Conservation (phyloP, 2,329 filamentous ascomycete genomes). For the Clarireedia paspali region DNA sequence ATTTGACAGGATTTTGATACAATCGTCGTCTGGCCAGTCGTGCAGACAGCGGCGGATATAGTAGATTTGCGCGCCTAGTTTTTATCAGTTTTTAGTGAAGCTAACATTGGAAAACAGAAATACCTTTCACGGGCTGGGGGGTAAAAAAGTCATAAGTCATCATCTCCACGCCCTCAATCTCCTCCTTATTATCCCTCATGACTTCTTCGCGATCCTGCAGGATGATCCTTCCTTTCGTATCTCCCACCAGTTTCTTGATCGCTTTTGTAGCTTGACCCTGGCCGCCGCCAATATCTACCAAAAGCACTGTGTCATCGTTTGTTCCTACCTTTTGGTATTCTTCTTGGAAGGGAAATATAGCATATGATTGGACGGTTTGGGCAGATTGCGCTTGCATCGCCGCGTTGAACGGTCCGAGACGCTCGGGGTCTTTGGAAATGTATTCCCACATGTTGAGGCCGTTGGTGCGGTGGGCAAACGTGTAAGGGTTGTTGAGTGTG, state of each 20-base stretch:
- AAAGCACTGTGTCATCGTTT: slow-evolving; percentile 20
- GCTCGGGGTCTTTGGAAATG: slow-evolving; percentile 20
- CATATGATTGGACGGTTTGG: slow-evolving; percentile 8
- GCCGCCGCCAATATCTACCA: slow-evolving; percentile 37
- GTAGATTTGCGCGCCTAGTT: slow-evolving; percentile 24
- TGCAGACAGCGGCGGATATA: slow-evolving; percentile 35
- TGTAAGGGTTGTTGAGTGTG: slow-evolving; percentile 22
- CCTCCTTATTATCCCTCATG: slow-evolving; percentile 17
- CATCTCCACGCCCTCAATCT: slow-evolving; percentile 26
- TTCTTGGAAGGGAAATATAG: slow-evolving; percentile 22
- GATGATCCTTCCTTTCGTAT: slow-evolving; percentile 30
- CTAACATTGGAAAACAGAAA: background rate
- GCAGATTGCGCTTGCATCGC: slow-evolving; percentile 21
- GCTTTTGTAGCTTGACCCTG: slow-evolving; percentile 32
- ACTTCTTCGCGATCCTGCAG: slow-evolving; percentile 34
- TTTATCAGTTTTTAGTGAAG: background rate
- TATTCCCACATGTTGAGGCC: slow-evolving; percentile 23
- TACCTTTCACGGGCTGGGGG: slow-evolving; percentile 25
- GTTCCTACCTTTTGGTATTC: slow-evolving; percentile 14
- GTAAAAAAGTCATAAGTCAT: slow-evolving; percentile 27
- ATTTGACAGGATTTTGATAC: slow-evolving; percentile 5
- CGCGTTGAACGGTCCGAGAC: slow-evolving; percentile 24
- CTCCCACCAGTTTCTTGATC: slow-evolving; percentile 28
- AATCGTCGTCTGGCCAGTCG: slow-evolving; percentile 31
- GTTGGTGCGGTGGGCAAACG: slow-evolving; percentile 20